Conservation (phyloP, 768 basidiomycete genomes). For the Psilocybe cubensis region DNA sequence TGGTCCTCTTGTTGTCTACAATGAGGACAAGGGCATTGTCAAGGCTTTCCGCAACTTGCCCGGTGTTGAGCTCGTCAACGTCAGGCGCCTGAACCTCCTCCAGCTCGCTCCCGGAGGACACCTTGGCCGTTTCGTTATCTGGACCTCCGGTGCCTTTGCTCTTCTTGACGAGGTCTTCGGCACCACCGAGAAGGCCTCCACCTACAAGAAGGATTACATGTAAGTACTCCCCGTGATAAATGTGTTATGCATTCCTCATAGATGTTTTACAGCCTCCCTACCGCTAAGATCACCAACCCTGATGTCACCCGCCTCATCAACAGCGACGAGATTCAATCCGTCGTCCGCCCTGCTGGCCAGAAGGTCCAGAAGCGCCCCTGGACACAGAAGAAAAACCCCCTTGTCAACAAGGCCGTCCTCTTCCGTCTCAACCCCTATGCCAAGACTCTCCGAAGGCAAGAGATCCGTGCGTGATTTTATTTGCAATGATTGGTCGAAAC, state of each 20-base stretch:
- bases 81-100: conserved; percentile 93
- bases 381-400: conserved; percentile 99
- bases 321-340: conserved; percentile 97
- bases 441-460: conserved; percentile 89
- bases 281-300: conserved; percentile 96
- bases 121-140: conserved; percentile 98
- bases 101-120: conserved; percentile 99
- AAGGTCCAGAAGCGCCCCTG: conserved; percentile 91
- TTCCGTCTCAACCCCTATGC: conserved; percentile 99
- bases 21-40: conserved; percentile 96
- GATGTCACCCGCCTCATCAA: conserved; percentile 98
- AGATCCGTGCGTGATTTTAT: conserved; percentile 66
- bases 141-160: conserved; percentile 94
- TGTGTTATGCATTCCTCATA: neutral
- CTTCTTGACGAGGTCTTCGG: conserved; percentile 96
- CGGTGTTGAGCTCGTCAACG: conserved; percentile 96
- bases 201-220: conserved; percentile 90
- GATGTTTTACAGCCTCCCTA: conserved; percentile 68
- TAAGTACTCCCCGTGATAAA: conserved; percentile 38
- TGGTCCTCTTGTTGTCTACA: conserved; percentile 96
- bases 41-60: conserved; percentile 99
- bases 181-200: conserved; percentile 84
- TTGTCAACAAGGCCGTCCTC: conserved; percentile 90
- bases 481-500: neutral
- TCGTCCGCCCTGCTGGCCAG: conserved; percentile 87